These are phyloP conservation scores for Nicotiana otophora DNA, from an alignment of 257 asterid genomes.

Conservation along the genomic window DNA sequence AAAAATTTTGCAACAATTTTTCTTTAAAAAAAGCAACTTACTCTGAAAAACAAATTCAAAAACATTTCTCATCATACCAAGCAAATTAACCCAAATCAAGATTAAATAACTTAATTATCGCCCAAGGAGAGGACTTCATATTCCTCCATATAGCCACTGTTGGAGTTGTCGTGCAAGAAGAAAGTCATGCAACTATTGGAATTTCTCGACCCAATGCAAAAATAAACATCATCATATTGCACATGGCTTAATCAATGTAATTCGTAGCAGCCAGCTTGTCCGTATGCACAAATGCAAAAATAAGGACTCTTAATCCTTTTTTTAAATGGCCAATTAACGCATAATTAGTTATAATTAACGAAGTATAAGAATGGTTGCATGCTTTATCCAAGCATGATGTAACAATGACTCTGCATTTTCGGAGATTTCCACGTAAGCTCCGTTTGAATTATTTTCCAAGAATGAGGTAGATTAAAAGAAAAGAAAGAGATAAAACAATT, in stretches of 20 bases:
- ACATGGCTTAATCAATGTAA: background rate
- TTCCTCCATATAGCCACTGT: background rate
- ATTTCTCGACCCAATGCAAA: background rate
- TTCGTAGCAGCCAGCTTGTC: background rate
- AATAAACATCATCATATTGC: background rate
- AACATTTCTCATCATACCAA: no score
- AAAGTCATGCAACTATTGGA: background rate
- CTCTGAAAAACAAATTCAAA: no score
- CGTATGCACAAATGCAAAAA: background rate
- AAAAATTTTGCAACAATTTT: no score
- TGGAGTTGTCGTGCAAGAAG: background rate
- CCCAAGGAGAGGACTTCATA: background rate
- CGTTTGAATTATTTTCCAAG: no score
- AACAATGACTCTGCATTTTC: no score
- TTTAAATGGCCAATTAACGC: background rate
- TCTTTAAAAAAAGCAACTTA: no score
- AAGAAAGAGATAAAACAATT: background rate
- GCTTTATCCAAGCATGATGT: no score
- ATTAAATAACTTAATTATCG: no score
- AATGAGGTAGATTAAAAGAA: background rate
- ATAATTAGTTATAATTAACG: no score
- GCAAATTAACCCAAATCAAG: background rate
- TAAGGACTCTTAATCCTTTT: background rate
- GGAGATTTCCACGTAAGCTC: no score
- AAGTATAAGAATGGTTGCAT: no score